Evolutionary conservation across 345 rosid species (phyloP), one percentile per base, ranked within the genome.

Genomic region (Conringia planisiliqua): DNA sequence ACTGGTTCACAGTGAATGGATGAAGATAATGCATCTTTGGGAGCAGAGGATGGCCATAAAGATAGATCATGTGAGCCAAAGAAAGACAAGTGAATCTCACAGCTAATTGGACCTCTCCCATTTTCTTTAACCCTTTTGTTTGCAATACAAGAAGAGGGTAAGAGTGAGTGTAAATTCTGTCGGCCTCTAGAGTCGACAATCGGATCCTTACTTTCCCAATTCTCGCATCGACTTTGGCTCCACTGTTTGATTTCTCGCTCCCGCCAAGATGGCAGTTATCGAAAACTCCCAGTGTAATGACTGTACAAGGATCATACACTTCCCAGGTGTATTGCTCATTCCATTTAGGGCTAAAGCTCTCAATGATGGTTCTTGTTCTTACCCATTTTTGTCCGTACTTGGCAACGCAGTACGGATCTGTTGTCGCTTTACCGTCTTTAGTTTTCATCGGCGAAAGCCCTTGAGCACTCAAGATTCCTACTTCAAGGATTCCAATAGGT

Each of bases 251-350:
- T 78, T 79, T 85, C 70, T 89, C 96, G 8, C 60, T 73, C 11
- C 86, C 93, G 0, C 91, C 88, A 50, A 92, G 84, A 79, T 90
- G 91, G 77, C 93, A 84, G 76, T 92, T 92, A 73, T 92, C 96
- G 22, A 89, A 92, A 24, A 90, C 97, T 59, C 90, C 96, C 3
- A 92, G 17, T 14, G 93, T 89, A 71, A 92, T 87, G 54, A 92
- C 96, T 0, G 96, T 92, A 83, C 88, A 86, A 24, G 93, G 89
- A 64, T 92, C 97, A 52, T 86, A 82, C 48, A 89, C 93, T 84
- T 92, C 97, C 93, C 96, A 90, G 4, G 90, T 92, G 79, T 92
- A 91, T 59, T 91, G 97, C 80, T 91, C 97, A 57, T 91, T 91
- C 97, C 95, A 91, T 72, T 84, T 91, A 22, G 93, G 97, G 68